Percentiles rank a stretch among this genome's conserved stretches.
phyloP scores from a whole-genome alignment of 2,329 filamentous ascomycete species.

The Onygenales sp. region DNA sequence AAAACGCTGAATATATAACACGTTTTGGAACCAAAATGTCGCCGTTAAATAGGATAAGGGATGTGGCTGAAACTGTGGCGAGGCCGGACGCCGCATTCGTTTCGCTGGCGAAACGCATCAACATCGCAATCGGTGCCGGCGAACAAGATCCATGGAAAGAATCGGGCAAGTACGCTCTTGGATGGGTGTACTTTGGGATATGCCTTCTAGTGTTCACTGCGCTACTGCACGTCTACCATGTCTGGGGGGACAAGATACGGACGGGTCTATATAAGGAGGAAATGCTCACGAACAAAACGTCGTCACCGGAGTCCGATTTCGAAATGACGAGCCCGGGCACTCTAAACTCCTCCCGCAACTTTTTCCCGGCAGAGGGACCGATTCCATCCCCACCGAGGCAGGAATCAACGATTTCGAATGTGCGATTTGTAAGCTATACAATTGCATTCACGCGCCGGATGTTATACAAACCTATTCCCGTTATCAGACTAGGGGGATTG shows the following conservation, averaged over 20 bases:
- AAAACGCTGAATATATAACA: background rate
- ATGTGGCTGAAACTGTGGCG: background rate
- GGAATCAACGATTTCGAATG: slow-evolving; percentile 64
- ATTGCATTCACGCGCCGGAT: slow-evolving; percentile 79
- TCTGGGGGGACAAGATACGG: slow-evolving; percentile 87
- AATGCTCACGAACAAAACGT: slow-evolving; percentile 45
- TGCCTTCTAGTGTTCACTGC: slow-evolving; percentile 59
- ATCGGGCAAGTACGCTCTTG: slow-evolving; percentile 75
- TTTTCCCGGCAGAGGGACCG: slow-evolving; percentile 60
- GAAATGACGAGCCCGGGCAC: slow-evolving; percentile 51
- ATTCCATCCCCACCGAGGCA: slow-evolving; percentile 49
- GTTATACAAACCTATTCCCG: slow-evolving; percentile 78
- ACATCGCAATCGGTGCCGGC: slow-evolving; percentile 48
- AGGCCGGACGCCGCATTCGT: background rate
- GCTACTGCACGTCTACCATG: slow-evolving; percentile 69
- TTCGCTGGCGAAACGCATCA: slow-evolving; percentile 40
- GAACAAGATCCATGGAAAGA: slow-evolving; percentile 66
- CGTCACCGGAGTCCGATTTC: slow-evolving; percentile 50
- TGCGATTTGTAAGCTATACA: slow-evolving; percentile 64
- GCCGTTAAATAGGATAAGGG: background rate
- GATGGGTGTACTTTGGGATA: slow-evolving; percentile 81
- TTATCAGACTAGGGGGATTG: slow-evolving; percentile 57
- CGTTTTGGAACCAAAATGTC: background rate
- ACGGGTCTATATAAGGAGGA: slow-evolving; percentile 82
- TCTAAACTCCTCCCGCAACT: slow-evolving; percentile 56